phyloP scores from a whole-genome alignment of 176 grass and related monocot genomes.

The Cymbopogon citratus region DNA sequence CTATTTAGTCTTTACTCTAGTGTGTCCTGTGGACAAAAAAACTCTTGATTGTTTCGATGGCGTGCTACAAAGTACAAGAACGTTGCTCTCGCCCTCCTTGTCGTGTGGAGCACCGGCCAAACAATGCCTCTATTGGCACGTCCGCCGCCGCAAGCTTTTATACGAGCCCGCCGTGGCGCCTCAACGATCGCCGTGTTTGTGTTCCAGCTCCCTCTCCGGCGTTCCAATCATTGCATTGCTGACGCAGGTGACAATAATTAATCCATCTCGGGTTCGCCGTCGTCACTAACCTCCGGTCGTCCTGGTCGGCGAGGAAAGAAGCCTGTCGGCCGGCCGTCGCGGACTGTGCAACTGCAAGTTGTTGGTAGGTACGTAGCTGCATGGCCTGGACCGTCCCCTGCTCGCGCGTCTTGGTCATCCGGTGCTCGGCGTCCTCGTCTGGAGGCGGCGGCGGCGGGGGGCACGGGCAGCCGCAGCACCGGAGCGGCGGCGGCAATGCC shows the following conservation, averaged over 20 bases:
- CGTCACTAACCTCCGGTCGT: too few relatives aligned
- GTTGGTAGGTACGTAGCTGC: constrained; percentile 1
- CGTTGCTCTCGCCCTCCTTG: constrained; percentile 14
- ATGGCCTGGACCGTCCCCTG: neutral
- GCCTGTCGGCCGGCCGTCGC: neutral
- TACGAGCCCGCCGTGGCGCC: neutral
- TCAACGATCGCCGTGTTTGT: neutral
- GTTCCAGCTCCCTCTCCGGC: neutral
- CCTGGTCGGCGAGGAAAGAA: too few relatives aligned
- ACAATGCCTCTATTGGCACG: neutral
- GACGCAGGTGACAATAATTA: too few relatives aligned
- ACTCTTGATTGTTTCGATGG: constrained; percentile 35
- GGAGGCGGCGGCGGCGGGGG: neutral
- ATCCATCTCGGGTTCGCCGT: too few relatives aligned
- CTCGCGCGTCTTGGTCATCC: constrained; percentile 6
- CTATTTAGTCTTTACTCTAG: too few relatives aligned
- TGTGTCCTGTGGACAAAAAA: too few relatives aligned
- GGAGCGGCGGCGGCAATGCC: neutral
- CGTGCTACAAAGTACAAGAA: constrained; percentile 13
- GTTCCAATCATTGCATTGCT: neutral
- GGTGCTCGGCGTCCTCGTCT: constrained; percentile 8
- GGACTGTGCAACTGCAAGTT: neutral
- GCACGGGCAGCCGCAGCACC: neutral
- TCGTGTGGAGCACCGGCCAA: constrained; percentile 15
- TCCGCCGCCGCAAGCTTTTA: neutral